Percentiles rank a stretch among this genome's conserved stretches.
phyloP scores from a whole-genome alignment of 2,329 filamentous ascomycete genomes.

The Talaromyces sp. region DNA sequence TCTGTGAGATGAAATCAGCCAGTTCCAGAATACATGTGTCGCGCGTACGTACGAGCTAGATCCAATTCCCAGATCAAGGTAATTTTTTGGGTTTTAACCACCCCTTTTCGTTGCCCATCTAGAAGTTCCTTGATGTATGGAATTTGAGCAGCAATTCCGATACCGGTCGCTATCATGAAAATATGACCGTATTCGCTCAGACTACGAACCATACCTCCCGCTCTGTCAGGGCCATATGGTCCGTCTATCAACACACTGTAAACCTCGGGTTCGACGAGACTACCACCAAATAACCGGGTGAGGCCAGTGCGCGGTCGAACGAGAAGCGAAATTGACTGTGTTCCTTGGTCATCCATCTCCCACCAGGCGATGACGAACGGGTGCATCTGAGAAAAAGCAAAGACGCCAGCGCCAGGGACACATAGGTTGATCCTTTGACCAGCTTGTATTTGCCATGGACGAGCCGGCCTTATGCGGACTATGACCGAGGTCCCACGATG shows the following conservation, averaged over 20 bases:
- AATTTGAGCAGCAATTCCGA: conserved; percentile 30
- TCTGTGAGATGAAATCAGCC: background rate
- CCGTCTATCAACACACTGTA: conserved; percentile 19
- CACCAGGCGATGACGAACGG: conserved; percentile 25
- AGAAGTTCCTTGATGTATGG: conserved; percentile 33
- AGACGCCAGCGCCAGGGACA: conserved; percentile 16
- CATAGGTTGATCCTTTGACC: conserved; percentile 19
- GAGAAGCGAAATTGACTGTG: conserved; percentile 19
- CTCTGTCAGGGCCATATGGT: conserved; percentile 20
- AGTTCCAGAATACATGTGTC: background rate
- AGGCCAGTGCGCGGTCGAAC: conserved; percentile 20
- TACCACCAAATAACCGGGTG: background rate
- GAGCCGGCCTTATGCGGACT: conserved; percentile 10
- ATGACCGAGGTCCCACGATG: conserved; percentile 8
- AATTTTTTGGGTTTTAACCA: conserved; percentile 21
- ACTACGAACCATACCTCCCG: conserved; percentile 1
- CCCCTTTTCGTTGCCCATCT: conserved; percentile 20
- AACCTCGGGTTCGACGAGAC: background rate
- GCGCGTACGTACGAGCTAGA: background rate
- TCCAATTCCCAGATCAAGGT: conserved; percentile 28
- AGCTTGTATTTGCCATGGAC: conserved; percentile 16
- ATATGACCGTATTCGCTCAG: conserved; percentile 26
- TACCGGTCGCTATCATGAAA: conserved; percentile 31
- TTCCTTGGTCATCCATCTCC: conserved; percentile 13
- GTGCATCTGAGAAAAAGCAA: conserved; percentile 23